Evolutionary conservation across 129 eudicot species (phyloP).

Genomic region (Solidago caesia): DNA sequence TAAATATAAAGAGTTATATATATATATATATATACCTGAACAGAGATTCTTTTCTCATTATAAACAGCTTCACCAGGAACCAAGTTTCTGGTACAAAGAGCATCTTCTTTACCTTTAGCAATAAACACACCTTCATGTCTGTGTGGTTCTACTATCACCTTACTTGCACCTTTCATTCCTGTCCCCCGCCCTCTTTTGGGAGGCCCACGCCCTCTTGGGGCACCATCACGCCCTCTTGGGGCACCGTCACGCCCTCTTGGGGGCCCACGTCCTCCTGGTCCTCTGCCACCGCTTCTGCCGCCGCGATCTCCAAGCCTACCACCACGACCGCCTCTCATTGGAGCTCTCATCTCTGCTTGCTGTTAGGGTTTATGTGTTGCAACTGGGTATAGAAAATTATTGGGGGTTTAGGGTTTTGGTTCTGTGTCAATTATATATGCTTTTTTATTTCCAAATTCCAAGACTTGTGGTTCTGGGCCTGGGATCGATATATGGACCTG

Average conservation of each 20-base stretch:
- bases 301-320: background rate
- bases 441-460: too few relatives aligned
- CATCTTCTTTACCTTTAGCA: slow-evolving; percentile 90
- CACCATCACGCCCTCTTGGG: slow-evolving; percentile 25
- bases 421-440: too few relatives aligned
- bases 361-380: slow-evolving; percentile 24
- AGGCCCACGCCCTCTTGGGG: slow-evolving; percentile 21
- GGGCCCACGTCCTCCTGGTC: background rate
- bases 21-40: slow-evolving; percentile 49
- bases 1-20: too few relatives aligned
- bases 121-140: slow-evolving; percentile 87
- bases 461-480: too few relatives aligned
- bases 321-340: background rate
- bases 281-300: background rate
- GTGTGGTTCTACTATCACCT: slow-evolving; percentile 79
- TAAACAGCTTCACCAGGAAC: slow-evolving; percentile 95
- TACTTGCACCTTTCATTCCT: slow-evolving; percentile 51
- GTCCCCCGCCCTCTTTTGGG: too few relatives aligned
- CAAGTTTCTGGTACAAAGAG: slow-evolving; percentile 82
- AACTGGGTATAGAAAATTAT: background rate
- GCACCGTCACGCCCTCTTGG: background rate
- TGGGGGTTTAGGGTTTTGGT: slow-evolving; percentile 33
- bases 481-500: too few relatives aligned
- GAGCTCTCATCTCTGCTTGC: background rate
- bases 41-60: slow-evolving; percentile 80